Percentiles rank a stretch among this genome's conserved stretches.
Evolutionary conservation across 345 rosid species (phyloP).

Genomic region (Ricinus communis): DNA sequence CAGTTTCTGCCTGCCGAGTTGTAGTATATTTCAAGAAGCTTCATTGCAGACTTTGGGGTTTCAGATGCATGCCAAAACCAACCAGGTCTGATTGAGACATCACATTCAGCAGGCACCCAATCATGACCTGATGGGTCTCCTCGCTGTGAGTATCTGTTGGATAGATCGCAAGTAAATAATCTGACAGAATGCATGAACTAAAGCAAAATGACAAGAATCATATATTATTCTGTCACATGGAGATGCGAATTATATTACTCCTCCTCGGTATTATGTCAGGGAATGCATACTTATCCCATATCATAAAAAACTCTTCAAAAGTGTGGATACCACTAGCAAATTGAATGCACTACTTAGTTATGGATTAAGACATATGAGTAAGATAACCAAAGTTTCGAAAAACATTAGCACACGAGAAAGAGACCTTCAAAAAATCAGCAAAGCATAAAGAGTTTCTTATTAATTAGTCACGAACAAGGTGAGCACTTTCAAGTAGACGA

Average conservation of each 20-base stretch:
- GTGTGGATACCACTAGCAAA: neutral
- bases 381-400: no score
- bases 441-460: neutral
- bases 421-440: neutral
- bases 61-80: slow-evolving; percentile 98
- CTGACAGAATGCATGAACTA: neutral
- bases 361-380: no score
- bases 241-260: no score
- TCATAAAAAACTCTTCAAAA: neutral
- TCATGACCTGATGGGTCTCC: slow-evolving; percentile 74
- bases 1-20: slow-evolving; percentile 83
- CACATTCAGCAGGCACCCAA: slow-evolving; percentile 93
- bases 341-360: no score
- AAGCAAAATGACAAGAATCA: neutral
- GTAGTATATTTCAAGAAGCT: slow-evolving; percentile 77
- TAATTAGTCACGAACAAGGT: neutral
- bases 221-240: no score
- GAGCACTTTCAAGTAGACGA: neutral
- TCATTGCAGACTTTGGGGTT: slow-evolving; percentile 62
- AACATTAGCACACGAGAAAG: neutral
- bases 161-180: slow-evolving; percentile 12
- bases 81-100: slow-evolving; percentile 84
- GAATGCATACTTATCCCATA: no score
- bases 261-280: no score
- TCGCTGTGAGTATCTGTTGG: slow-evolving; percentile 46